Conservation (phyloP, 495 filamentous ascomycete genomes). For the Glutinoglossum americanum region DNA sequence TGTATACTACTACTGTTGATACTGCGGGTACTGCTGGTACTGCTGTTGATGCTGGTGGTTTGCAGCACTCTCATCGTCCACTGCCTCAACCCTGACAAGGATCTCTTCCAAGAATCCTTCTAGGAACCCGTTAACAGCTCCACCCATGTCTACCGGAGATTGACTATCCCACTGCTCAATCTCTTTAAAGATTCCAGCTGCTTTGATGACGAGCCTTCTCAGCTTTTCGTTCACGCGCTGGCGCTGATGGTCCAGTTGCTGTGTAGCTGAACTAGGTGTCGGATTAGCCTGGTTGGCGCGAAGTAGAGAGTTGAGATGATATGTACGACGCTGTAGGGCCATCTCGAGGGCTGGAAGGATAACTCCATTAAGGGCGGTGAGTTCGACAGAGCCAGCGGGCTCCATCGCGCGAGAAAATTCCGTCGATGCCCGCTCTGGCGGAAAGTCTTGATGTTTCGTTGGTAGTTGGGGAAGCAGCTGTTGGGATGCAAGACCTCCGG, state of each 20-base stretch:
- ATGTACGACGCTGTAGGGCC: slow-evolving; percentile 60
- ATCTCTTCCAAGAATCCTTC: slow-evolving; percentile 90
- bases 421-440: neutral
- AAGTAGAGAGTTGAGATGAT: slow-evolving; percentile 34
- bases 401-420: neutral
- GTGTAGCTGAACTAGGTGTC: neutral
- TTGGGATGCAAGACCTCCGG: neutral
- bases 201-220: slow-evolving; percentile 51
- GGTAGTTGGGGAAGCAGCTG: slow-evolving; percentile 7
- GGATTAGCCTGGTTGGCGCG: slow-evolving; percentile 19
- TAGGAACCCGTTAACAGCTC: slow-evolving; percentile 62
- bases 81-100: slow-evolving; percentile 71
- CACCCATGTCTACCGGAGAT: slow-evolving; percentile 77
- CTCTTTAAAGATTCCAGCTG: slow-evolving; percentile 56
- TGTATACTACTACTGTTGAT: too few species aligned
- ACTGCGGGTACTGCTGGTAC: too few species aligned
- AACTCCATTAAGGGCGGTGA: slow-evolving; percentile 54
- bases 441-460: neutral
- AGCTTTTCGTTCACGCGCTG: slow-evolving; percentile 68
- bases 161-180: slow-evolving; percentile 71
- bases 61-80: slow-evolving; percentile 35
- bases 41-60: neutral
- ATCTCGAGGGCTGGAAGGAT: slow-evolving; percentile 80
- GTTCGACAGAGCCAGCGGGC: slow-evolving; percentile 9
- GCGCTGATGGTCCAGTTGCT: slow-evolving; percentile 25